Base-by-base conservation (phyloP, 305 asterid species). In the Fraxinus greggii region DNA sequence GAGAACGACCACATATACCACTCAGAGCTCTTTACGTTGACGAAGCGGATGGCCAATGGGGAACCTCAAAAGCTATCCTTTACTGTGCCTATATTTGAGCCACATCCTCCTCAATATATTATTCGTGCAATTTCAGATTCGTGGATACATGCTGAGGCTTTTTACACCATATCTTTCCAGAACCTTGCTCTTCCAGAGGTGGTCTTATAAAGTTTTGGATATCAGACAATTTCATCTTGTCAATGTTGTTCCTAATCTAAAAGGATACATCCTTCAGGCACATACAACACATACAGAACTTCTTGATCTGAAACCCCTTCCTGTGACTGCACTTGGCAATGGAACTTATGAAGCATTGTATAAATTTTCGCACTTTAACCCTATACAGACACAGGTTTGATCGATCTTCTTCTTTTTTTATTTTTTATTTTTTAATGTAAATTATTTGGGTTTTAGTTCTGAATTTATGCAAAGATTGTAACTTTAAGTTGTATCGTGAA, bases 101-200 rank as follows among this genome's bases (percentile, higher is more conserved):
- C 99, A 82, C 99, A 96, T 88, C 99, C 99, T 82, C 98, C 99
- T 84, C 98, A 94, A 85, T 96, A 96, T 88, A 88, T 90, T 81
- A 94, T 96, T 85, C 97, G 97, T 86, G 98, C 99, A 83, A 91
- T 94, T 85, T 96, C 98, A 51, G 98, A 96, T 85, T 91, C 95
- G 5, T 96, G 99, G 99, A 82, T 94, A 93, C 98, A 92, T 82
- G 88, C 98, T 38, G 99, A 94, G 84, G 90, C 98, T 78, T 93
- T 92, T 85, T 93, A 93, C 87, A 86, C 91, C 33, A 91, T 96
- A 87, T 94, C 98, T 80, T 90, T 96, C 84, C 94, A 91, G 88
- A 93, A 96, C 86, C 95, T 96, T 86, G 94, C 91, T 29, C 97
- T 96, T 81, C 99, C 99, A 23, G 98, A 94, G 98, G 99, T 94